Evolutionary conservation across 345 rosid species (phyloP).

Genomic region (Eucalyptus coolabah): DNA sequence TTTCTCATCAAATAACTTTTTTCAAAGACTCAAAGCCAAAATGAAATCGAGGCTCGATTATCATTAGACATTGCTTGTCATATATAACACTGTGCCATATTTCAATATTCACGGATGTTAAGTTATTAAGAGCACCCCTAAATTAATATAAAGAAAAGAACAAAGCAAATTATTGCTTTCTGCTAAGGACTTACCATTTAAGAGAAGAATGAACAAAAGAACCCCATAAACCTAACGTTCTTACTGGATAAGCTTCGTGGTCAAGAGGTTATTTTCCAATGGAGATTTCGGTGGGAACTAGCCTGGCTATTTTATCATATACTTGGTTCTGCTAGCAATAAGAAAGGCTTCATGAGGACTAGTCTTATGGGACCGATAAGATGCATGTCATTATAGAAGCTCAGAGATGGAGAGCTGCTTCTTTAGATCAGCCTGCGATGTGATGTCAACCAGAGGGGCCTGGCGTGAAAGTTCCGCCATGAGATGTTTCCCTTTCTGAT

Average conservation of each 20-base stretch:
- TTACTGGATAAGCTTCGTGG: background rate
- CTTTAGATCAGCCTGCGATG: background rate
- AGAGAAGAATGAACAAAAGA: background rate
- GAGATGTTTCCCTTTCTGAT: no score
- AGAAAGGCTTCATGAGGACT: background rate
- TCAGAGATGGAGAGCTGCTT: background rate
- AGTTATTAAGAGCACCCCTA: no score
- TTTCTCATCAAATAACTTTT: background rate
- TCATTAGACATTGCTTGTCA: no score
- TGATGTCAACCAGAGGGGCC: background rate
- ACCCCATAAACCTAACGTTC: background rate
- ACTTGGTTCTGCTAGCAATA: background rate
- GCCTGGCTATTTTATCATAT: background rate
- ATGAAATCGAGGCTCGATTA: no score
- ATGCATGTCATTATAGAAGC: background rate
- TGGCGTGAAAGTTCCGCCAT: no score
- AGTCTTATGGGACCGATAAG: background rate
- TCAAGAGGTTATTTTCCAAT: background rate
- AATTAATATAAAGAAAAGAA: background rate
- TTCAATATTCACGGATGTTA: no score
- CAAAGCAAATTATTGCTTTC: background rate
- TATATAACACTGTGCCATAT: no score
- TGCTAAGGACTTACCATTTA: background rate
- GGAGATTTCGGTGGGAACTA: background rate
- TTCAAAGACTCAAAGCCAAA: no score